Evolutionary conservation across 2,329 filamentous ascomycete genomes (phyloP), one percentile per base, ranked within the genome.

Genomic region (Aspergillus thermomutatus): DNA sequence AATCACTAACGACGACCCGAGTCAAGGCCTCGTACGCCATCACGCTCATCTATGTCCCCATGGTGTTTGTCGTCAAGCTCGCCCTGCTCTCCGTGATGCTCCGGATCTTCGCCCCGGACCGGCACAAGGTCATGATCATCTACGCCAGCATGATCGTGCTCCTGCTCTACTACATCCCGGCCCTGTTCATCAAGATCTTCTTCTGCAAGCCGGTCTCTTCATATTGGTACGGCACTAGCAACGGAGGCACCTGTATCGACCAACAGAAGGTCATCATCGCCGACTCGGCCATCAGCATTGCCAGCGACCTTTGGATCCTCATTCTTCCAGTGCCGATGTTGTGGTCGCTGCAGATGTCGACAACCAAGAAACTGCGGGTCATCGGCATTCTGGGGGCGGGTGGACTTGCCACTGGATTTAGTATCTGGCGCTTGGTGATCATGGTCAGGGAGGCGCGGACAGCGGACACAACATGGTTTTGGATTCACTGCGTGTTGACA

Each of bases 1-100:
- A 19, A 25, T 8, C 5, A 14, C 49, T 47, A 25, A 57, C 25
- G 45, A 31, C 37, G 3, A 34, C 34, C 4, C 17, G 34, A 48
- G 43, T 21, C 34, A 65, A 59, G 68, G 61, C 62, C 6, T 61
- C 62, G 21, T 71, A 70, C 49, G 59, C 60, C 8, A 63, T 62
- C 19, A 66, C 66, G 23, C 49, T 71, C n/a, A 31, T 70, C n/a
- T 71, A 71, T 55, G 64, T 65, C 4, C 68, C 67, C 17, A 66
- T 64, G 55, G 64, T 63, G 9, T 63, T 69, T 45, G 55, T 63
- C 40, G 65, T 67, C 26, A 71, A 70, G 51, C 34, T 64, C 9
- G 60, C 66, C 11, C 62, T 71, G 8, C 61, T 71, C n/a, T 50
- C 63, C 10, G 60, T 70, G 37, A 55, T 70, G 50, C 58, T 64